A percentile compares a stretch with the other conserved stretches of the same genome.
These are phyloP conservation scores for Neonectria sp. DNA, from an alignment of 2,329 filamentous ascomycete genomes.

Conservation along the genomic window DNA sequence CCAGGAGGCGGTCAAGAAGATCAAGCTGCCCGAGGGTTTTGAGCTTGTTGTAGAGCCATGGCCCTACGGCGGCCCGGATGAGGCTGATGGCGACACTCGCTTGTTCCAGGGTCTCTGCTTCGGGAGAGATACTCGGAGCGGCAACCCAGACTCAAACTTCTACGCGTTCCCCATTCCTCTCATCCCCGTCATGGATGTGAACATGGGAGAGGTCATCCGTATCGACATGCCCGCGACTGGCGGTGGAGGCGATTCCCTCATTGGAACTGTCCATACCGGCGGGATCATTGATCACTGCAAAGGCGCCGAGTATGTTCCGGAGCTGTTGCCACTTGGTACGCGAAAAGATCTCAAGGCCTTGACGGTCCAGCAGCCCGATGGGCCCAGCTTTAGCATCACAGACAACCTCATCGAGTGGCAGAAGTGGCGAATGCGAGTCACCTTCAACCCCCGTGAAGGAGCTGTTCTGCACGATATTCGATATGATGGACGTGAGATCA, in stretches of 20 bases:
- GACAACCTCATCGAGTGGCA: constrained; percentile 68
- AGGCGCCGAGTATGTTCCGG: constrained; percentile 58
- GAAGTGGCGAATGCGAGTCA: constrained; percentile 78
- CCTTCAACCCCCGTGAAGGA: constrained; percentile 80
- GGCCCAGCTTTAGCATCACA: constrained; percentile 58
- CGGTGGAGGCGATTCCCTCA: constrained; percentile 46
- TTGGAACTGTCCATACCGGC: constrained; percentile 33
- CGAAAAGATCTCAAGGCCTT: constrained; percentile 72
- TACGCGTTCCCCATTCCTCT: constrained; percentile 69
- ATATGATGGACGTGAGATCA: constrained; percentile 75
- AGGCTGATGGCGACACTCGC: constrained; percentile 48
- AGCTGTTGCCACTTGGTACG: constrained; percentile 57
- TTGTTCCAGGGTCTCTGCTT: constrained; percentile 55
- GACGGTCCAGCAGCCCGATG: constrained; percentile 59
- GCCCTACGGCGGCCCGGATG: constrained; percentile 51
- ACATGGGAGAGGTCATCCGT: constrained; percentile 50
- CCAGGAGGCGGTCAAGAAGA: constrained; percentile 48
- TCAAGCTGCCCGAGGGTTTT: constrained; percentile 49
- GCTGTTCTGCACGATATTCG: constrained; percentile 78
- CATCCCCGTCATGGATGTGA: constrained; percentile 58
- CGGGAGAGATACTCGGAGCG: constrained; percentile 47
- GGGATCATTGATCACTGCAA: constrained; percentile 50
- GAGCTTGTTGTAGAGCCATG: constrained; percentile 53
- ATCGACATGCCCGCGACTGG: constrained; percentile 55
- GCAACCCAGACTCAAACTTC: constrained; percentile 66